Percentiles rank a stretch among this genome's conserved stretches.
Evolutionary conservation across 2,329 filamentous ascomycete species (phyloP).

Genomic region (Arthrobotrys megalospora): DNA sequence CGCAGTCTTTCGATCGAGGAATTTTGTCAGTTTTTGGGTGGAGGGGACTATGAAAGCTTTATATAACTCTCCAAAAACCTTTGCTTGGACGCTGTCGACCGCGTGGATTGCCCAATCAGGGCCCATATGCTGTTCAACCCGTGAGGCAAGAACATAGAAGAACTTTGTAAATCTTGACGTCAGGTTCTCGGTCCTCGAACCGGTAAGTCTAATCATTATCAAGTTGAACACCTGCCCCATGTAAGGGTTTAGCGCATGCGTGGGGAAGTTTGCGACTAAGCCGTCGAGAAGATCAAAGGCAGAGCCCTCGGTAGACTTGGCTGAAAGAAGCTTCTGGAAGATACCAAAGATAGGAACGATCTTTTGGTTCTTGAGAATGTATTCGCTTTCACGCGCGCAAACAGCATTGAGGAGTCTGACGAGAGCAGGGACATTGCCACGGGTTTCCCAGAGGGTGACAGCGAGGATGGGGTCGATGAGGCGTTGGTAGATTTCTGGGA

Average conservation of each 20-base stretch:
- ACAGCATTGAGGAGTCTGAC: conserved; percentile 87
- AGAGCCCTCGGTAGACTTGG: conserved; percentile 86
- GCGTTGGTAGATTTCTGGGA: conserved; percentile 85
- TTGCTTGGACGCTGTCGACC: conserved; percentile 83
- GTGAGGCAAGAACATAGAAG: conserved; percentile 90
- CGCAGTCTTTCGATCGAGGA: conserved; percentile 91
- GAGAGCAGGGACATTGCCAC: conserved; percentile 92
- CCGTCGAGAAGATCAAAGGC: conserved; percentile 92
- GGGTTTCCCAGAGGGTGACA: conserved; percentile 89
- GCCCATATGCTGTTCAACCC: conserved; percentile 84
- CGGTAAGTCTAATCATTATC: conserved; percentile 80
- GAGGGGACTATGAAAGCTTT: conserved; percentile 87
- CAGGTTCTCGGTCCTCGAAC: conserved; percentile 85
- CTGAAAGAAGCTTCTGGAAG: conserved; percentile 88
- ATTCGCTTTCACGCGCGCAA: conserved; percentile 80
- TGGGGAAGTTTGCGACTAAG: conserved; percentile 81
- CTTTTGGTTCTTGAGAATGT: conserved; percentile 82
- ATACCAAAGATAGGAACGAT: conserved; percentile 91
- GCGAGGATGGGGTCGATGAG: conserved; percentile 84
- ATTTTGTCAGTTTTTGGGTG: conserved; percentile 88
- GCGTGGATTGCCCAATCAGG: conserved; percentile 91
- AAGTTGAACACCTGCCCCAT: conserved; percentile 85
- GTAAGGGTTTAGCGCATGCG: conserved; percentile 78
- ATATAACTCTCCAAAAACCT: conserved; percentile 87
- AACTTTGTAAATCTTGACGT: conserved; percentile 91